phyloP scores from a whole-genome alignment of 2,329 filamentous ascomycete species.

The Neonectria hederae region DNA sequence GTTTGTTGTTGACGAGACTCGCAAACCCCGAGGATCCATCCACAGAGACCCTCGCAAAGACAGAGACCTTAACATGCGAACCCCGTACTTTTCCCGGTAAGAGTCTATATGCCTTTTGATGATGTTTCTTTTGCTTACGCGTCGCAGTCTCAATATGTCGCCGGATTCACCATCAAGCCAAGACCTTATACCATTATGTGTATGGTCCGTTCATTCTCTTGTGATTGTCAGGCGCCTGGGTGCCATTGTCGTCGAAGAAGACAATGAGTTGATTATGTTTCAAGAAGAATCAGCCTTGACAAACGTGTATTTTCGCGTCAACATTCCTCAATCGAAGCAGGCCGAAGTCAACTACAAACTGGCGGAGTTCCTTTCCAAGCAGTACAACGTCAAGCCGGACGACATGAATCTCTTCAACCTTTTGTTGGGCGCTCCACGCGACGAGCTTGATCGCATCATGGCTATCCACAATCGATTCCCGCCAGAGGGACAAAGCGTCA shows the following conservation, averaged over 20 bases:
- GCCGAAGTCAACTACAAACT: background rate
- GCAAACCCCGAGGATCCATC: background rate
- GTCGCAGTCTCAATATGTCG: background rate
- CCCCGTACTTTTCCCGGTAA: constrained; percentile 1
- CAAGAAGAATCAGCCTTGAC: background rate
- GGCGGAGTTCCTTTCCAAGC: constrained; percentile 5
- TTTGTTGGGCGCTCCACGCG: background rate
- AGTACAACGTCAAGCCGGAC: background rate
- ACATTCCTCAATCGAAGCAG: background rate
- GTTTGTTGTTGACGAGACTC: background rate
- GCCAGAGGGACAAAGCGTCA: background rate
- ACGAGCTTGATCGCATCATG: background rate
- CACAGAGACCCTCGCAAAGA: background rate
- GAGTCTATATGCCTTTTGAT: background rate
- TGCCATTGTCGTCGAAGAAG: background rate
- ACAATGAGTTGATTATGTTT: constrained; percentile 5
- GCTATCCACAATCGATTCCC: background rate
- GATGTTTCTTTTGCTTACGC: background rate
- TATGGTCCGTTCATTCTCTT: constrained; percentile 17
- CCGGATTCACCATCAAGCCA: background rate
- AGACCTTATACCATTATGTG: background rate
- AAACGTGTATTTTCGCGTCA: background rate
- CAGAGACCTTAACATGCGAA: background rate
- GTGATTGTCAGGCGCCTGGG: background rate
- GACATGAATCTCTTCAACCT: constrained; percentile 11